These are phyloP conservation scores for Speleostelium caveatum DNA, from an alignment of 78 protist species.

Conservation along the genomic window DNA sequence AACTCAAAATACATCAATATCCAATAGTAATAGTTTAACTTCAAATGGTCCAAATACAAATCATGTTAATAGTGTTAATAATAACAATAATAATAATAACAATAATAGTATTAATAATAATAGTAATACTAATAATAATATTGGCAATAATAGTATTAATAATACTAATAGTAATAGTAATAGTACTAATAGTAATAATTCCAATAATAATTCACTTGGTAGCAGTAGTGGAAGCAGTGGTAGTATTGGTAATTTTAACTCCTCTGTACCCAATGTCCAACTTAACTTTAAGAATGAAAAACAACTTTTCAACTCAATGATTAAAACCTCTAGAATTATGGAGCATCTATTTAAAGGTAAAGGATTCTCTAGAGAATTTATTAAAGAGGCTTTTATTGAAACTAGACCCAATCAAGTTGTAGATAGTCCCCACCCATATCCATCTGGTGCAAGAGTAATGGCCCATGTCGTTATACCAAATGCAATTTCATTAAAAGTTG, in stretches of 20 bases:
- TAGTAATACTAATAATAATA: too few species aligned
- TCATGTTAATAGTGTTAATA: not conserved
- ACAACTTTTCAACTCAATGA: not conserved
- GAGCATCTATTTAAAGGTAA: slow-evolving; percentile 29
- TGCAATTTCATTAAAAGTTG: slow-evolving; percentile 40
- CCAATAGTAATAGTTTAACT: not conserved
- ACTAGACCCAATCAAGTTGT: slow-evolving; percentile 31
- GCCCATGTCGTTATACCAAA: slow-evolving; percentile 32
- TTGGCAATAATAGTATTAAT: not conserved
- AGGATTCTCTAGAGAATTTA: slow-evolving; percentile 60
- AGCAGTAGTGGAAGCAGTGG: not conserved
- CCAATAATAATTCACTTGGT: not conserved
- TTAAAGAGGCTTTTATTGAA: slow-evolving; percentile 47
- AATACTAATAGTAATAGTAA: not conserved
- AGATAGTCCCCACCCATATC: slow-evolving; percentile 73
- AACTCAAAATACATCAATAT: too few species aligned
- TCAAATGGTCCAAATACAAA: not conserved
- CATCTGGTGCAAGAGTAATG: slow-evolving; percentile 63
- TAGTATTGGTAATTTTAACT: slow-evolving; percentile 3
- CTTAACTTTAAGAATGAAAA: slow-evolving; percentile 6
- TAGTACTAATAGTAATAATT: not conserved
- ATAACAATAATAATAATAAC: not conserved
- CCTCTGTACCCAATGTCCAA: not conserved
- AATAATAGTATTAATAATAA: not conserved
- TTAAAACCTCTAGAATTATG: slow-evolving; percentile 8